These are phyloP conservation scores for Brachypodium distachyon DNA, from an alignment of 202 grass and related monocot species.

Conservation along the genomic window DNA sequence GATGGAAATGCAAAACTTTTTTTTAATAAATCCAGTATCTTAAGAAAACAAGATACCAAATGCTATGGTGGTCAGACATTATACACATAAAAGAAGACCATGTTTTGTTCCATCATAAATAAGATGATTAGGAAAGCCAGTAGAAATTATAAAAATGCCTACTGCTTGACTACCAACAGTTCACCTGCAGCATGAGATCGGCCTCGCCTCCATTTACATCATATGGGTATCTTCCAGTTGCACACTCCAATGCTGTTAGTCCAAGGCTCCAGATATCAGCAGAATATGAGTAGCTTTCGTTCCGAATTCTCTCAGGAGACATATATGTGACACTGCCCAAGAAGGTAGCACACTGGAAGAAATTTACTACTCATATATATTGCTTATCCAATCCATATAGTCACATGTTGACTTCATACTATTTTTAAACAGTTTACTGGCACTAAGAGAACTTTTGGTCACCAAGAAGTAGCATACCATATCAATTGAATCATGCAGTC, in stretches of 20 bases:
- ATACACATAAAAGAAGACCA: not conserved
- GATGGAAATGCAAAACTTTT: not conserved
- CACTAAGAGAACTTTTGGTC: conserved; percentile 14
- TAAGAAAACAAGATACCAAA: not conserved
- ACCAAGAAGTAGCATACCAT: conserved; percentile 61
- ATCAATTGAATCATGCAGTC: conserved; percentile 76
- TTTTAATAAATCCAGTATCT: not conserved
- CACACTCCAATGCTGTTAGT: conserved; percentile 83
- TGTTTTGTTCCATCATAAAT: not conserved
- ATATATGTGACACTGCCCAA: conserved; percentile 96
- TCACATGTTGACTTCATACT: not conserved
- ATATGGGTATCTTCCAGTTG: conserved; percentile 91
- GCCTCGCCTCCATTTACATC: conserved; percentile 79
- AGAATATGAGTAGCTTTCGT: conserved; percentile 76
- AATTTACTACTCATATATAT: conserved; percentile 39
- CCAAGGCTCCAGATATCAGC: conserved; percentile 99
- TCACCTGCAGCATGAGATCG: conserved; percentile 95
- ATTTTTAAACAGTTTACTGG: conserved; percentile 11
- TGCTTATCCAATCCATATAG: conserved; percentile 10
- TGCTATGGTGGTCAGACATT: not conserved
- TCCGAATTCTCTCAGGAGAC: conserved; percentile 98
- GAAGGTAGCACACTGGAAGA: conserved; percentile 97
- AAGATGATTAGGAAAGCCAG: not conserved
- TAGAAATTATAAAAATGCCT: not conserved
- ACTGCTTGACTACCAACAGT: not conserved